Percentiles rank a stretch among this genome's conserved stretches.
phyloP scores from a whole-genome alignment of 2,329 filamentous ascomycete species.

The Mycosphaerelloides madeirae region DNA sequence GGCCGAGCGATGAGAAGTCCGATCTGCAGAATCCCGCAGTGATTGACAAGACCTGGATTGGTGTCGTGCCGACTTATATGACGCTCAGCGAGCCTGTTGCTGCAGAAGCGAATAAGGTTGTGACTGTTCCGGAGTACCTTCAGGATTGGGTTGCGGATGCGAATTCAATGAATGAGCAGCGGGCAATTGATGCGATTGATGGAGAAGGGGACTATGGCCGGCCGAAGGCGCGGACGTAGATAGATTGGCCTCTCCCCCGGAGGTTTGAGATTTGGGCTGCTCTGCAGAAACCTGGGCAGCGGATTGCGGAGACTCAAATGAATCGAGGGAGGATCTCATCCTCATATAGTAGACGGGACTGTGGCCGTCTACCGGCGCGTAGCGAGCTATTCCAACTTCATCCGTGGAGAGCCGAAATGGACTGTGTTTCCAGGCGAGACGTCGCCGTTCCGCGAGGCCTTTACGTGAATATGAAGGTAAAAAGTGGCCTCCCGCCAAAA shows the following conservation, averaged over 20 bases:
- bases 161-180: constrained; percentile 39
- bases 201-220: constrained; percentile 12
- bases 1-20: constrained; percentile 57
- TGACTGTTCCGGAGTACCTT: constrained; percentile 59
- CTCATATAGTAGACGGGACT: no score
- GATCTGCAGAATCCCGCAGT: constrained; percentile 49
- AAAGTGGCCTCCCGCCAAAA: constrained; percentile 2
- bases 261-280: no score
- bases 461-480: background rate
- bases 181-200: constrained; percentile 31
- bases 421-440: constrained; percentile 15
- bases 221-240: constrained; percentile 5
- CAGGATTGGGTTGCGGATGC: constrained; percentile 47
- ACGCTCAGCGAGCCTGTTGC: constrained; percentile 60
- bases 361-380: no score
- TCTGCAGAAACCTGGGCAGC: no score
- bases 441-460: background rate
- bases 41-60: constrained; percentile 52
- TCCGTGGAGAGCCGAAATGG: constrained; percentile 10
- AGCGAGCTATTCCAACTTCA: no score
- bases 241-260: no score
- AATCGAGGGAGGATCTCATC: no score
- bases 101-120: constrained; percentile 55
- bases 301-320: no score
- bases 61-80: constrained; percentile 61